These are phyloP conservation scores for Colletotrichum sublineola DNA, from an alignment of 2,329 filamentous ascomycete genomes.

Conservation along the genomic window DNA sequence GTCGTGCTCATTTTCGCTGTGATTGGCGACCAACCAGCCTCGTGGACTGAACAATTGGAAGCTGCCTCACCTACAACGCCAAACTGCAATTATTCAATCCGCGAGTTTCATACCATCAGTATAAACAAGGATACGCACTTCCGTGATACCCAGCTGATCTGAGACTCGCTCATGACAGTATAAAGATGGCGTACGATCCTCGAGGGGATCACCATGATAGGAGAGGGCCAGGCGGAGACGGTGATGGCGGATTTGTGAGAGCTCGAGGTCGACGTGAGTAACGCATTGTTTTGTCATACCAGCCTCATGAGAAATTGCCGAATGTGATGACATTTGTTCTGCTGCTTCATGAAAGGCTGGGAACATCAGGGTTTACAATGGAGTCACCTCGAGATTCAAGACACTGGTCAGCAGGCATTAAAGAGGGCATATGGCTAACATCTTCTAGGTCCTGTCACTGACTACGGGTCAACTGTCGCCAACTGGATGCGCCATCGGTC, in stretches of 20 bases:
- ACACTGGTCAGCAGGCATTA: neutral
- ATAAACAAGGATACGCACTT: neutral
- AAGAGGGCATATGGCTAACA: constrained; percentile 22
- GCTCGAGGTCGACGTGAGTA: constrained; percentile 66
- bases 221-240: constrained; percentile 51
- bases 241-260: constrained; percentile 62
- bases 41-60: constrained; percentile 12
- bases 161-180: constrained; percentile 31
- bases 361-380: neutral
- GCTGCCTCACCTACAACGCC: constrained; percentile 18
- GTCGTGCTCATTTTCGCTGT: constrained; percentile 38
- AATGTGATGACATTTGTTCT: neutral
- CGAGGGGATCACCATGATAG: constrained; percentile 63
- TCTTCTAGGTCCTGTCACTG: constrained; percentile 83
- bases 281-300: neutral
- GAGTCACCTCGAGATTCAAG: constrained; percentile 1
- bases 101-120: constrained; percentile 7
- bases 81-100: constrained; percentile 11
- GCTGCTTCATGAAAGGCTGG: neutral
- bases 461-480: constrained; percentile 90
- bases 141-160: neutral
- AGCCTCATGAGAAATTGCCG: neutral
- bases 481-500: constrained; percentile 90
- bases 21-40: constrained; percentile 29
- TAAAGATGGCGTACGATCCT: constrained; percentile 67